Percentiles rank a stretch among this genome's conserved stretches.
Conservation (phyloP, 2,329 filamentous ascomycete species). For the Colletotrichum nymphaeae region DNA sequence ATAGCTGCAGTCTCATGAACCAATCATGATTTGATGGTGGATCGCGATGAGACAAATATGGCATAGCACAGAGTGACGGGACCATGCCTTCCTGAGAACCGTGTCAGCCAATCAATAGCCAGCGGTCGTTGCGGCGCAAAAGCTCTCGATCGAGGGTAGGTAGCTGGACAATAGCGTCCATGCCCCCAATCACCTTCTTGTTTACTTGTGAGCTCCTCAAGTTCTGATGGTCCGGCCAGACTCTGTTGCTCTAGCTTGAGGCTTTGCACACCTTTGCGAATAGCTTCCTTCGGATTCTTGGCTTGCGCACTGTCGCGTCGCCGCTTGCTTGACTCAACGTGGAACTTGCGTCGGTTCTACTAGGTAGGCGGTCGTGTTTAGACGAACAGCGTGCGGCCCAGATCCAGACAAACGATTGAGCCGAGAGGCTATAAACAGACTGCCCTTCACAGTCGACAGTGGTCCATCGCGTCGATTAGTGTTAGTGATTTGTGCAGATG, state of each 20-base stretch:
- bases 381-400: background rate
- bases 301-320: slow-evolving; percentile 20
- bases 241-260: background rate
- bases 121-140: background rate
- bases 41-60: slow-evolving; percentile 30
- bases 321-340: background rate
- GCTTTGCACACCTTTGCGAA: slow-evolving; percentile 19
- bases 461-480: no score
- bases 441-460: background rate
- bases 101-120: slow-evolving; percentile 12
- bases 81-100: slow-evolving; percentile 19
- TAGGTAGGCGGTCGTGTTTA: background rate
- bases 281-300: slow-evolving; percentile 17
- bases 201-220: background rate
- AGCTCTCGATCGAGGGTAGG: slow-evolving; percentile 3
- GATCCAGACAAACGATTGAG: background rate
- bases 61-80: slow-evolving; percentile 27
- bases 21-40: slow-evolving; percentile 12
- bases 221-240: background rate
- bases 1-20: background rate
- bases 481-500: background rate
- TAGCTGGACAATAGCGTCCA: background rate
- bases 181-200: slow-evolving; percentile 23
- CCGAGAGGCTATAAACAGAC: background rate
- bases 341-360: background rate